A percentile compares a stretch with the other conserved stretches of the same genome.
Conservation (phyloP, 2,329 filamentous ascomycete genomes). For the Arthrobotrys sphaeroides region DNA sequence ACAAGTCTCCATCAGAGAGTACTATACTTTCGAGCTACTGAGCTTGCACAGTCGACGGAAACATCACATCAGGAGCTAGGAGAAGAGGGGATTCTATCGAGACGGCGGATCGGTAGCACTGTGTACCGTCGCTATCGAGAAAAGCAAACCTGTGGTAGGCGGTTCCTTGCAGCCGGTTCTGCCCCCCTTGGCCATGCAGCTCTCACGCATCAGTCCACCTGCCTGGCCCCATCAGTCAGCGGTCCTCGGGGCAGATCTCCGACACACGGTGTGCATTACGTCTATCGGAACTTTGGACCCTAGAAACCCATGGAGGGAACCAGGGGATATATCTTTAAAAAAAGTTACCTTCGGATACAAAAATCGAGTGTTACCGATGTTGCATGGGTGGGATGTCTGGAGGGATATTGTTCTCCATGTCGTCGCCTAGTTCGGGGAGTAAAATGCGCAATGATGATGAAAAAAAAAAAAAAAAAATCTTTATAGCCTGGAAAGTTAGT, state of each 20-base stretch:
- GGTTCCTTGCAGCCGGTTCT: conserved; percentile 43
- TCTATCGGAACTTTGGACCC: conserved; percentile 18
- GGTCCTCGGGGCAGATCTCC: conserved; percentile 35
- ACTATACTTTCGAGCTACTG: conserved; percentile 15
- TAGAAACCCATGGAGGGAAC: not conserved
- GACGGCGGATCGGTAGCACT: not conserved
- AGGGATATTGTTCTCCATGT: conserved; percentile 23
- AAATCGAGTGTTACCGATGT: conserved; percentile 22
- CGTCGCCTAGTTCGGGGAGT: conserved; percentile 45
- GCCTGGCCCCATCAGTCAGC: not conserved
- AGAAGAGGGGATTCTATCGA: not conserved
- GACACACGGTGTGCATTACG: conserved; percentile 38
- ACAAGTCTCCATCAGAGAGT: not conserved
- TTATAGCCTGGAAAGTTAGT: not conserved
- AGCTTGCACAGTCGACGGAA: not conserved
- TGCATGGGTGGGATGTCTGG: conserved; percentile 6
- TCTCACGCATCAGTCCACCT: conserved; percentile 6
- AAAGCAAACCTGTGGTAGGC: conserved; percentile 9
- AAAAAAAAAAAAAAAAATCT: not conserved
- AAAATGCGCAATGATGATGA: not conserved
- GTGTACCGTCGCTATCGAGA: conserved; percentile 4
- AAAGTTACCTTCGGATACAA: conserved; percentile 53
- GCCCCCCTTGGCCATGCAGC: conserved; percentile 14
- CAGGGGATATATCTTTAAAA: not conserved
- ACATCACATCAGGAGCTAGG: not conserved